Evolutionary conservation across 2,329 filamentous ascomycete genomes (phyloP).

Genomic region (Ambrosiella cleistominuta): DNA sequence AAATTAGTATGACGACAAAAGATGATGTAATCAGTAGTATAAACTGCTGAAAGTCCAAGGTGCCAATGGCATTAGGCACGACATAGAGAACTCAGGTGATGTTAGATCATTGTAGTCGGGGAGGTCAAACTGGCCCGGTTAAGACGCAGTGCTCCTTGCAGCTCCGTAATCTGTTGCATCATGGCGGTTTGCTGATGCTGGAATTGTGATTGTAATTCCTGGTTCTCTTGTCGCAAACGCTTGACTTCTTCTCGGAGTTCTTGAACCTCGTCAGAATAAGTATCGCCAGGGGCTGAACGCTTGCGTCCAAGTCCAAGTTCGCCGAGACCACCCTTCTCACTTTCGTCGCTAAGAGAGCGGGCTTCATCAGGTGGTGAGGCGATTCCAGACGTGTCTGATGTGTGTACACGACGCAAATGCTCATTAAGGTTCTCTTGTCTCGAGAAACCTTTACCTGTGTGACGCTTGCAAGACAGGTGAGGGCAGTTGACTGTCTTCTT

Average conservation of each 20-base stretch:
- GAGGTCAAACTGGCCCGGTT: constrained; percentile 13
- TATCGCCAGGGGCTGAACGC: constrained; percentile 2
- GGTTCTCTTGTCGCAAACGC: constrained; percentile 46
- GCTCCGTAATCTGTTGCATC: constrained; percentile 31
- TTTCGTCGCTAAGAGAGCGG: constrained; percentile 28
- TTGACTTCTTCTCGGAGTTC: constrained; percentile 49
- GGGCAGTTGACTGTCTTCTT: constrained; percentile 80
- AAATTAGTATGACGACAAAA: constrained; percentile 6
- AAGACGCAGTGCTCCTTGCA: constrained; percentile 26
- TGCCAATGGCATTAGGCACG: neutral
- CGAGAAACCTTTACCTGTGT: constrained; percentile 76
- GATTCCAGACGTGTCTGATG: constrained; percentile 40
- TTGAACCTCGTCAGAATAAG: constrained; percentile 26
- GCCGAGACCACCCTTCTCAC: constrained; percentile 20
- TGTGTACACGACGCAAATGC: constrained; percentile 80
- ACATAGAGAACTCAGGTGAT: neutral
- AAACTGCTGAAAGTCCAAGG: neutral
- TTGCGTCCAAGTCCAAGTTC: constrained; percentile 4
- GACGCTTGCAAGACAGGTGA: constrained; percentile 72
- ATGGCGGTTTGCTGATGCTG: constrained; percentile 31
- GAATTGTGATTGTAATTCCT: constrained; percentile 34
- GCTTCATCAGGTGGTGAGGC: constrained; percentile 21
- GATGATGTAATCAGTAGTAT: neutral
- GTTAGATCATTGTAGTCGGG: neutral
- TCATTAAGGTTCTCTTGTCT: constrained; percentile 88